Conservation (phyloP, 495 filamentous ascomycete genomes). For the Extremus antarcticus region DNA sequence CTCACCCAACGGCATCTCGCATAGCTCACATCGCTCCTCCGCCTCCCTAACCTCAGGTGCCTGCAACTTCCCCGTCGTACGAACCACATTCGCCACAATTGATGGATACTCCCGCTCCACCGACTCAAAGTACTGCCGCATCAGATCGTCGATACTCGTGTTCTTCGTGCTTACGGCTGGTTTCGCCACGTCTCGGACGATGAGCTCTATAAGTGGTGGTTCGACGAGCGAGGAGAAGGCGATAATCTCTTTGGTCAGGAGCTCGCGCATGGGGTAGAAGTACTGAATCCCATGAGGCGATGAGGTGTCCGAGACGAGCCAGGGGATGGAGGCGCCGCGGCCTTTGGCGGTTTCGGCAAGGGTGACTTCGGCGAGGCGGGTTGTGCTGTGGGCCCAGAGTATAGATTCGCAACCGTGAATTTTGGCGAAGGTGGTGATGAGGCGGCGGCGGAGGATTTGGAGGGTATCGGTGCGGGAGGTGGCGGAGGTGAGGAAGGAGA, state of each 20-base stretch:
- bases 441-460: conserved; percentile 52
- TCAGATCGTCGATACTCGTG: conserved; percentile 80
- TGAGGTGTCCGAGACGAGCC: conserved; percentile 64
- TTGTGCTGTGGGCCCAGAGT: conserved; percentile 78
- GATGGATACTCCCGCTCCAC: conserved; percentile 83
- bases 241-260: conserved; percentile 67
- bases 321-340: conserved; percentile 68
- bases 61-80: conserved; percentile 66
- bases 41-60: neutral
- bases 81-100: conserved; percentile 87
- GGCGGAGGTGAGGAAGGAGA: conserved; percentile 51
- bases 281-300: conserved; percentile 49
- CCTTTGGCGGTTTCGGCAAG: conserved; percentile 85
- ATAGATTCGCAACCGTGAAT: conserved; percentile 51
- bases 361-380: conserved; percentile 72
- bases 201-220: conserved; percentile 42
- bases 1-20: conserved; percentile 11
- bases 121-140: conserved; percentile 75
- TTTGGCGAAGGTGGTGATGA: conserved; percentile 56
- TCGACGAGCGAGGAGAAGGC: conserved; percentile 44
- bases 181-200: conserved; percentile 18
- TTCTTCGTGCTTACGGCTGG: conserved; percentile 34
- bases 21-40: conserved; percentile 15
- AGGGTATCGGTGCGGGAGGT: conserved; percentile 69
- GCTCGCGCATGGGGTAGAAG: conserved; percentile 68